Conservation (phyloP, 2,329 filamentous ascomycete genomes). For the Rhinocladiella mackenziei region DNA sequence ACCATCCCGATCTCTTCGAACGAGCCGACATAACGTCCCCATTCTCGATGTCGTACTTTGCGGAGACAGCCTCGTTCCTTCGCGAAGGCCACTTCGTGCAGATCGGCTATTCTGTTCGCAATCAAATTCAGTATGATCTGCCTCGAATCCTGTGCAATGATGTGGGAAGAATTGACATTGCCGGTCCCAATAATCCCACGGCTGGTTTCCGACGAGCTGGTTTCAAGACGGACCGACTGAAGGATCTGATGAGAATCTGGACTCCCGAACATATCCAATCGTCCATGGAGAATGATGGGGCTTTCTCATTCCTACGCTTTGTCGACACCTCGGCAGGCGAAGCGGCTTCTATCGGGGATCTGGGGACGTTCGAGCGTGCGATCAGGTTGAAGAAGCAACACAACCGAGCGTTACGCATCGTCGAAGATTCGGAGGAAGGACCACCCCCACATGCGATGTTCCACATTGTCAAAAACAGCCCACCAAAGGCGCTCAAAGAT, state of each 20-base stretch:
- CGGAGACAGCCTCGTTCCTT: conserved; percentile 91
- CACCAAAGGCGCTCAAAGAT: conserved; percentile 63
- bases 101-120: conserved; percentile 84
- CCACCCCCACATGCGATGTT: conserved; percentile 74
- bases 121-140: conserved; percentile 75
- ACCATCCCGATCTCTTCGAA: conserved; percentile 95
- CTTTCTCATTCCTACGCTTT: conserved; percentile 89
- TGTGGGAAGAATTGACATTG: conserved; percentile 68
- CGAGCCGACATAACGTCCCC: conserved; percentile 87
- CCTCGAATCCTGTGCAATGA: conserved; percentile 80
- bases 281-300: conserved; percentile 51
- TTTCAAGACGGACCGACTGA: conserved; percentile 72
- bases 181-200: conserved; percentile 66
- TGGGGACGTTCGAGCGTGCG: conserved; percentile 70
- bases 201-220: conserved; percentile 54
- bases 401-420: conserved; percentile 65
- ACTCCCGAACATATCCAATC: conserved; percentile 70
- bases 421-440: conserved; percentile 54
- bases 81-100: conserved; percentile 77
- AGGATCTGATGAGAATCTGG: conserved; percentile 87
- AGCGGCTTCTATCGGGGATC: conserved; percentile 64
- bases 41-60: conserved; percentile 78
- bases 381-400: conserved; percentile 59
- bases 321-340: conserved; percentile 72
- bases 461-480: conserved; percentile 68